Percentiles rank a stretch among this genome's conserved stretches.
phyloP scores from a whole-genome alignment of 345 rosid species.

The Adansonia digitata region DNA sequence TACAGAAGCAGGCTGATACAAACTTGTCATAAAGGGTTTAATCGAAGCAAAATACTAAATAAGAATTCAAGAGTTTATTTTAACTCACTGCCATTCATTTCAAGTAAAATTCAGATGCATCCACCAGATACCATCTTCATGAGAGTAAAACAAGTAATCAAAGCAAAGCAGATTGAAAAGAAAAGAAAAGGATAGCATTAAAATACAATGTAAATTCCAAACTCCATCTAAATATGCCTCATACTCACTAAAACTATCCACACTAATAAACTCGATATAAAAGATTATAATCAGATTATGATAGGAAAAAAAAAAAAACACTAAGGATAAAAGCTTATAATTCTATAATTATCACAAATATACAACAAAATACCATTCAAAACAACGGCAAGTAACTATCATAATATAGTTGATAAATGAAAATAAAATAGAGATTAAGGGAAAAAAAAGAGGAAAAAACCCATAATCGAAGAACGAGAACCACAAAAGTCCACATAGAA shows the following conservation, averaged over 20 bases:
- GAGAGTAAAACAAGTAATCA: background rate
- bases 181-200: background rate
- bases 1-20: background rate
- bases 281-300: background rate
- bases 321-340: background rate
- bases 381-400: background rate
- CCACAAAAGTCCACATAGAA: background rate
- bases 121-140: background rate
- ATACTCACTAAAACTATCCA: background rate
- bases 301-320: background rate
- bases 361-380: background rate
- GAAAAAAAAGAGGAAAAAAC: no score
- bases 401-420: background rate
- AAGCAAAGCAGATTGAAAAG: background rate
- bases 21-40: background rate
- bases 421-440: background rate
- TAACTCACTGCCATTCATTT: background rate
- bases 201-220: constrained; percentile 2
- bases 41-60: background rate
- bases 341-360: background rate
- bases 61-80: background rate
- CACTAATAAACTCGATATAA: background rate
- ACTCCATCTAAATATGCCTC: background rate
- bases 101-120: background rate
- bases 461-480: background rate